Evolutionary conservation across 2,329 filamentous ascomycete genomes (phyloP).

Genomic region (Coniochaeta ligniaria): DNA sequence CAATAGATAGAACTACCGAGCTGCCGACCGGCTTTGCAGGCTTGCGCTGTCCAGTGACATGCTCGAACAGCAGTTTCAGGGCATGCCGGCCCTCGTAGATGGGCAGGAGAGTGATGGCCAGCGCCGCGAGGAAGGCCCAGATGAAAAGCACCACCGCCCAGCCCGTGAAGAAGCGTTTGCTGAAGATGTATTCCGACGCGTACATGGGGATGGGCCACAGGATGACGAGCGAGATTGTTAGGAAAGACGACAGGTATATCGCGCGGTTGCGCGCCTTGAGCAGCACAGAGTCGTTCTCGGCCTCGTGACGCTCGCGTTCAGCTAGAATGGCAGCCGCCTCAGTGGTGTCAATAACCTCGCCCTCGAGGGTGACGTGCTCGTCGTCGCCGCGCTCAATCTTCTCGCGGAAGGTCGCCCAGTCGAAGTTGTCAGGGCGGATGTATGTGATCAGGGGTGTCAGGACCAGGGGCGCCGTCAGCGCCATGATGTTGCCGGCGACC

Average conservation of each 20-base stretch:
- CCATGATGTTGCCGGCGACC: conserved; percentile 79
- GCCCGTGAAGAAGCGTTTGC: conserved; percentile 73
- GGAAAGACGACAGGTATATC: not conserved
- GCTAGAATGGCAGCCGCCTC: conserved; percentile 15
- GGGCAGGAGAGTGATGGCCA: conserved; percentile 74
- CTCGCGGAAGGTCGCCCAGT: conserved; percentile 82
- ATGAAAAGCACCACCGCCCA: conserved; percentile 73
- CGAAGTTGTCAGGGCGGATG: conserved; percentile 64
- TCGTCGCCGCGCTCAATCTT: conserved; percentile 63
- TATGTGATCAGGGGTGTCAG: conserved; percentile 72
- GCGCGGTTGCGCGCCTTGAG: too few species aligned
- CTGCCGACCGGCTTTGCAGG: too few species aligned
- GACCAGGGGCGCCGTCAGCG: conserved; percentile 67
- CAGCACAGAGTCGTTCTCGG: conserved; percentile 1
- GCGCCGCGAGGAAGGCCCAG: conserved; percentile 68
- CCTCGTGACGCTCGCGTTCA: conserved; percentile 9
- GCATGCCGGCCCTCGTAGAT: conserved; percentile 63
- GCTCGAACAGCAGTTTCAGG: too few species aligned
- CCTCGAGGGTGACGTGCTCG: conserved; percentile 59
- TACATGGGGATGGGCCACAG: conserved; percentile 94
- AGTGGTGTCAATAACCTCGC: conserved; percentile 40
- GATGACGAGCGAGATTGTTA: conserved; percentile 63
- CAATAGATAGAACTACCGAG: too few species aligned
- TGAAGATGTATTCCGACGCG: conserved; percentile 73
- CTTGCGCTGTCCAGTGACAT: too few species aligned